Conservation (phyloP, 139 green algal genomes). For the Picochlorum sp. region DNA sequence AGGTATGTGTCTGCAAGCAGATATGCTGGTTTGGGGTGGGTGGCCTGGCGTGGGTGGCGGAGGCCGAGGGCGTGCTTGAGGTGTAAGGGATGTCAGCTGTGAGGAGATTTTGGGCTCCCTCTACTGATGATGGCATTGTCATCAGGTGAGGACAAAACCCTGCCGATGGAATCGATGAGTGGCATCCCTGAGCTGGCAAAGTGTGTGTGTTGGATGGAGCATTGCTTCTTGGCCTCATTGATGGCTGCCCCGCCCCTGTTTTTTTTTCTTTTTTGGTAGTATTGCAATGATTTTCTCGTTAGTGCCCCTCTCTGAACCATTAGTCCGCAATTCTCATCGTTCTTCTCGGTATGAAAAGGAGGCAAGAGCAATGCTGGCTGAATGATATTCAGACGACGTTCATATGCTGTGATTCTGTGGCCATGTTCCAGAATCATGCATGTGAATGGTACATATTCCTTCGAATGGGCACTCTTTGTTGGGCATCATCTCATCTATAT, state of each 20-base stretch:
- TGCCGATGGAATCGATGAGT: slow-evolving; percentile 35
- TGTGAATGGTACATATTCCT: no score
- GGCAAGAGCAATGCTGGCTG: slow-evolving; percentile 12
- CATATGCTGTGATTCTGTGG: no score
- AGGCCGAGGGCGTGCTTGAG: no score
- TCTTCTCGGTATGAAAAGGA: slow-evolving; percentile 21
- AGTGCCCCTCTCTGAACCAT: slow-evolving; percentile 24
- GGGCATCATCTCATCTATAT: no score
- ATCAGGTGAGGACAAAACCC: slow-evolving; percentile 27
- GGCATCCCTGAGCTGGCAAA: slow-evolving; percentile 26
- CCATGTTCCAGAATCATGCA: no score
- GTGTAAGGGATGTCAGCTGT: slow-evolving; percentile 7
- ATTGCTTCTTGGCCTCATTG: no score
- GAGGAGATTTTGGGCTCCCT: slow-evolving; percentile 36
- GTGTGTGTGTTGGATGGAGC: no score
- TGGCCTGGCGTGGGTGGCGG: no score
- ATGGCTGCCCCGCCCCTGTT: no score
- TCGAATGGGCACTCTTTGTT: not conserved
- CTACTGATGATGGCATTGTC: slow-evolving; percentile 23
- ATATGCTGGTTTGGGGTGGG: no score
- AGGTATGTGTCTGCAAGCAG: no score
- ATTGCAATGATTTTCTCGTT: not conserved
- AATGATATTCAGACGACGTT: not conserved
- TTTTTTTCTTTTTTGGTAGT: no score
- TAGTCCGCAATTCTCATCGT: slow-evolving; percentile 10